Base-by-base conservation (phyloP, 2,329 filamentous ascomycete genomes). In the Paecilomyces formosus region DNA sequence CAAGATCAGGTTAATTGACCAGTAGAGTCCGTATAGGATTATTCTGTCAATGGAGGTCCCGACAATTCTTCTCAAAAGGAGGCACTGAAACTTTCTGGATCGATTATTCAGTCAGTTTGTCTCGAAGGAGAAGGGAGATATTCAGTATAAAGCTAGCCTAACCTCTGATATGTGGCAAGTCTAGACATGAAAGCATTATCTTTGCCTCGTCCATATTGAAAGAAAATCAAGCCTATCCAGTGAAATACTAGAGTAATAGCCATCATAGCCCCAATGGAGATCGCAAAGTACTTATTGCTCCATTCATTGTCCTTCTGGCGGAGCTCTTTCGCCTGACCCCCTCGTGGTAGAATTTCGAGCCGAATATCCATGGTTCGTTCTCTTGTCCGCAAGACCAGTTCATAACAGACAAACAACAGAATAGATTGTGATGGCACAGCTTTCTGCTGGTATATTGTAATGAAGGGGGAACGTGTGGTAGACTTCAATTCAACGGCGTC, bases 211-310 rank as follows among this genome's bases (percentile, higher is more conserved):
- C n/a, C 3, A 39, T 51, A 56, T n/a, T 21, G 39, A n/a, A 45
- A 45, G n/a, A 21, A 45, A 18, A 45, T 30, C 12, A 62, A 54
- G 35, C 50, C 53, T 31, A 39, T 26, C 62, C 62, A 63, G 35
- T 63, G 61, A 13, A 54, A 55, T 54, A 58, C 8, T 11, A 51
- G 57, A 35, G 56, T 58, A 21, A 62, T 33, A 21, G 56, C 52
- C 61, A 63, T 63, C 8, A 62, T 61, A 2, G 54, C 33, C 1
- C 62, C 62, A 4, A 62, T 61, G 28, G 57, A 45, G 13, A 63
- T 63, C 7, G 62, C 61, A 56, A 61, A 61, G 21, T 61, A 63
- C 21, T 63, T 60, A n/a, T 50, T 50, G n/a, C 28, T 56, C 62
- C 62, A 63, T 26, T 55, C 58, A 55, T 63, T 63, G 3, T 58